Conservation (phyloP, 2,329 filamentous ascomycete genomes). For the Trichoderma semiorbis region DNA sequence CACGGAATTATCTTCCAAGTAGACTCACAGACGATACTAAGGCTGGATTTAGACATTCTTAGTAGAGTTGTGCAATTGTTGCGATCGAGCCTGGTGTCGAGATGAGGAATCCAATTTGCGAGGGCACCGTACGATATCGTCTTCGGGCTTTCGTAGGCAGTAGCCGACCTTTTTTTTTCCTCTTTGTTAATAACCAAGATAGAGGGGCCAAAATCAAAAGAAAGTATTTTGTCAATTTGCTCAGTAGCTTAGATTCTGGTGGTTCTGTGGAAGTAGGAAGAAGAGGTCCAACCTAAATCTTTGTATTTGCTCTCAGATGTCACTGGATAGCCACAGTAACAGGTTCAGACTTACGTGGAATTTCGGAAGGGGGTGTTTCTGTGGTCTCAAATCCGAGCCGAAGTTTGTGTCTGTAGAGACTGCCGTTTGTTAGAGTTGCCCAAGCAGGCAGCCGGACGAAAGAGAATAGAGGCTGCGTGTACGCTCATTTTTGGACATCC, state of each 20-base stretch:
- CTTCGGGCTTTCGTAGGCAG: neutral
- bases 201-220: neutral
- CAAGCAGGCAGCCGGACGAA: neutral
- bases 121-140: neutral
- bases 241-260: neutral
- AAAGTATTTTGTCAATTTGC: neutral
- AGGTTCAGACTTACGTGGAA: neutral
- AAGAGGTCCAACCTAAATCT: neutral
- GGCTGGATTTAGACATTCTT: neutral
- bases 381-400: neutral
- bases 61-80: neutral
- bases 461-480: neutral
- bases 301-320: neutral
- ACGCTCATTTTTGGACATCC: neutral
- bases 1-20: neutral
- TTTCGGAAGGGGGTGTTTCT: neutral
- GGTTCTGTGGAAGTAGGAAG: neutral
- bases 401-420: neutral
- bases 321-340: neutral
- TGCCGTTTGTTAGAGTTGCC: neutral
- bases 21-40: neutral
- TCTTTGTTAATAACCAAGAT: neutral
- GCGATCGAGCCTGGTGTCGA: neutral
- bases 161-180: neutral
- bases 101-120: neutral